Conservation (phyloP, 2,329 filamentous ascomycete species). For the Aspergillus pseudoviridinutans region DNA sequence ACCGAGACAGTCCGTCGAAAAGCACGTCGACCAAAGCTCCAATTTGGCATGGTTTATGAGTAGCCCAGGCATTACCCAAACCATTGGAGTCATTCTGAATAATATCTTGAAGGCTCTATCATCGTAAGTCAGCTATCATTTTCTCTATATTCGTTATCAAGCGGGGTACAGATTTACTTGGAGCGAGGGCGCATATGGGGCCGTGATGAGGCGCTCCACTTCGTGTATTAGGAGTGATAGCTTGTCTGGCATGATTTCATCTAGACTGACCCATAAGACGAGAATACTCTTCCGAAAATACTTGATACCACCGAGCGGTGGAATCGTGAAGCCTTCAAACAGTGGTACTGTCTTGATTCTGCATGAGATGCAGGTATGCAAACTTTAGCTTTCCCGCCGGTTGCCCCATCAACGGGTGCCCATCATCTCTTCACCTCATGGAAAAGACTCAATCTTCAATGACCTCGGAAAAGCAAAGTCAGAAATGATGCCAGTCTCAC, state of each 20-base stretch:
- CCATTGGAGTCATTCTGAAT: slow-evolving; percentile 25
- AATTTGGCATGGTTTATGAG: slow-evolving; percentile 49
- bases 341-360: neutral
- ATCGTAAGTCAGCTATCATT: slow-evolving; percentile 5
- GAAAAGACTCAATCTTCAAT: neutral
- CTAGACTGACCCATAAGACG: neutral
- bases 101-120: slow-evolving; percentile 29
- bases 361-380: slow-evolving; percentile 4
- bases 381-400: slow-evolving; percentile 5
- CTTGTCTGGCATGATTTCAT: slow-evolving; percentile 23
- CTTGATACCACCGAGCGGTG: neutral
- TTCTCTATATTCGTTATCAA: neutral
- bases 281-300: neutral
- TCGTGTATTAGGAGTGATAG: slow-evolving; percentile 33
- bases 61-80: slow-evolving; percentile 45
- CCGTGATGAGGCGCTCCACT: slow-evolving; percentile 45
- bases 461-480: no score
- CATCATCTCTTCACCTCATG: neutral
- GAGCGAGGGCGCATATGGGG: slow-evolving; percentile 49
- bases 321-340: neutral
- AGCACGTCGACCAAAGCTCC: slow-evolving; percentile 42
- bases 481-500: no score
- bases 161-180: slow-evolving; percentile 35
- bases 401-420: slow-evolving; percentile 18
- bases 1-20: slow-evolving; percentile 49